Conservation (phyloP, 2,329 filamentous ascomycete genomes). For the Paecilomyces sp. region DNA sequence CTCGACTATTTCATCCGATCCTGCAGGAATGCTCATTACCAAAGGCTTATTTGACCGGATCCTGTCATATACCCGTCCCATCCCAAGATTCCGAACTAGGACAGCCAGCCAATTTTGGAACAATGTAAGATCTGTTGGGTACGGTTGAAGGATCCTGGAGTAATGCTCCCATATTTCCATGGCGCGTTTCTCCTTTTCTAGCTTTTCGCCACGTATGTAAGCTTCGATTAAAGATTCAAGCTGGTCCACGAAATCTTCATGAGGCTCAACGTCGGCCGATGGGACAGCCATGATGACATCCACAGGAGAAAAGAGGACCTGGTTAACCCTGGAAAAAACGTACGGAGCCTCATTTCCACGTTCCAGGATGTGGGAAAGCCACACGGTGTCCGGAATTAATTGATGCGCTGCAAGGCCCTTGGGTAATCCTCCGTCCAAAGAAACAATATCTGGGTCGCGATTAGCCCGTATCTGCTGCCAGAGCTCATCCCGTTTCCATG, state of each 20-base stretch:
- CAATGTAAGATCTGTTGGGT: not conserved
- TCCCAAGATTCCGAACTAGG: not conserved
- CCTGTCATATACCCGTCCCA: not conserved
- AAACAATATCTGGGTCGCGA: conserved; percentile 2
- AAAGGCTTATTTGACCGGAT: not conserved
- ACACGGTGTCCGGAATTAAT: conserved; percentile 4
- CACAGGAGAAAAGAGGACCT: conserved; percentile 4
- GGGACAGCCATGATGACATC: not conserved
- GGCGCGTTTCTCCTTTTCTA: not conserved
- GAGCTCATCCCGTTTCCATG: conserved; percentile 6
- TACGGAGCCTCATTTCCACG: conserved; percentile 3
- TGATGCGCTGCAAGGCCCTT: conserved; percentile 9
- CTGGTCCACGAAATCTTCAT: conserved; percentile 5
- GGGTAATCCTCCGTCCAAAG: conserved; percentile 4
- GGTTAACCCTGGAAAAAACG: conserved; percentile 2
- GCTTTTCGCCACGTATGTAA: not conserved
- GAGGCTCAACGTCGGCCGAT: conserved; percentile 1
- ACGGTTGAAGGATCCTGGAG: not conserved
- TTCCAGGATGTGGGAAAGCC: conserved; percentile 2
- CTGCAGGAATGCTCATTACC: not conserved
- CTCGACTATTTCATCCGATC: not conserved
- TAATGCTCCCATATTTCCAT: conserved; percentile 8
- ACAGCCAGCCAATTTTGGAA: conserved; percentile 1
- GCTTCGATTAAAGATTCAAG: conserved; percentile 2
- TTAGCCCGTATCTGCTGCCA: conserved; percentile 5